Base-by-base conservation (phyloP, 2,329 filamentous ascomycete genomes). In the Phaeosphaeria sp. region DNA sequence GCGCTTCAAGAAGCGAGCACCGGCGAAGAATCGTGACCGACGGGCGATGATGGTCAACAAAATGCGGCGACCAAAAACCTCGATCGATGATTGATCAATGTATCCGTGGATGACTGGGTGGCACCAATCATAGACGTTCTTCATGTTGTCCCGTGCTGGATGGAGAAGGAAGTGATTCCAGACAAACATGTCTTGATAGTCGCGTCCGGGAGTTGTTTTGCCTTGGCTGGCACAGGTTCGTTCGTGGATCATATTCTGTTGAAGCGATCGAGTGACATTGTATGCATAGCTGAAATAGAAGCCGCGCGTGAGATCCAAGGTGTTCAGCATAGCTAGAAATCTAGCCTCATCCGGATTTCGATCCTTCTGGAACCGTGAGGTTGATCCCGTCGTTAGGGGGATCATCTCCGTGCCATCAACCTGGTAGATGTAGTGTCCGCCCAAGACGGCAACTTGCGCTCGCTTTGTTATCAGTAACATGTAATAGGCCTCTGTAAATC, bases 231-330 rank as follows among this genome's bases (percentile, higher is more conserved):
- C 78, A 2, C 89, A 87, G 49, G 86, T 83, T 41, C 95, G 86
- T 77, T 97, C 93, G 30, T 88, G 85, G 20, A 89, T 89, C 59
- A 99, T 93, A 70, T 99, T 99, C 71, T 94, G 88, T 75, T 99
- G 95, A 47, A 99, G 81, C 0, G 93, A 96, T 53, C 89, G 87
- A 0, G 95, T 99, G 65, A 98, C 90, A 73, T 99, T 92, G 79
- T 99, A 99, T 0, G 94, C 96, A 75, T 97, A 97, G 80, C 94
- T 97, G 81, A 97, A 99, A 78, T 99, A 99, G 76, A 99, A 99
- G 0, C 91, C 96, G 55, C 90, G 86, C 0, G 90, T 93, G 59
- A 99, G 80, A 75, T 99, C 95, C 30, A 99, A 83, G 66, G 96
- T 96, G 74, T 91, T 93, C 46, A 99, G 83, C 52, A 97, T 98